Conservation (phyloP, 2,329 filamentous ascomycete species). For the Colletotrichum plurivorum region DNA sequence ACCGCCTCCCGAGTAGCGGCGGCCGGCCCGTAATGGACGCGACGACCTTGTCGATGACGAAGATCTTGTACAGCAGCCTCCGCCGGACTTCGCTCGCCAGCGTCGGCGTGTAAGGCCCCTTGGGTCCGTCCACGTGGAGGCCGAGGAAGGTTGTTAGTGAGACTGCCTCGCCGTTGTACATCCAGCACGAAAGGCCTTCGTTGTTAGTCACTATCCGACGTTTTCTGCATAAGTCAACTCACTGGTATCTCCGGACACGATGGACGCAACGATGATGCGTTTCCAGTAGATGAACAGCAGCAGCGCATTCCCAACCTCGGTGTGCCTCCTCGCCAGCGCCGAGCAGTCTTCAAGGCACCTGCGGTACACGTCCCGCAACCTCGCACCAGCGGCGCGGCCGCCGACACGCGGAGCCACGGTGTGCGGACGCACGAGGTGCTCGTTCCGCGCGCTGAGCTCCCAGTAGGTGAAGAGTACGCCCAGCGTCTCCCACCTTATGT, state of each 20-base stretch:
- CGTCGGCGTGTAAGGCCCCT: slow-evolving; percentile 48
- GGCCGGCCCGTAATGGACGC: slow-evolving; percentile 69
- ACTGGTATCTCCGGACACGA: slow-evolving; percentile 58
- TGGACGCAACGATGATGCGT: slow-evolving; percentile 52
- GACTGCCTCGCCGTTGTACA: slow-evolving; percentile 53
- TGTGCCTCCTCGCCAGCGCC: slow-evolving; percentile 46
- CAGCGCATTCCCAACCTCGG: slow-evolving; percentile 51
- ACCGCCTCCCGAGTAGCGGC: slow-evolving; percentile 65
- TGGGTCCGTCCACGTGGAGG: slow-evolving; percentile 47
- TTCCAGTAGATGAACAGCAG: slow-evolving; percentile 55
- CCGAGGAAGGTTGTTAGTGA: slow-evolving; percentile 54
- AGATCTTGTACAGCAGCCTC: slow-evolving; percentile 53
- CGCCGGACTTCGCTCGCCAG: slow-evolving; percentile 53
- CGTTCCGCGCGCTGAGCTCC: slow-evolving; percentile 30
- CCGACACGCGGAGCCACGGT: slow-evolving; percentile 40
- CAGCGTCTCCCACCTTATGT: slow-evolving; percentile 37
- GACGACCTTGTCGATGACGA: slow-evolving; percentile 63
- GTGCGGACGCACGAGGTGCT: slow-evolving; percentile 10
- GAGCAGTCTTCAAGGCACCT: slow-evolving; percentile 52
- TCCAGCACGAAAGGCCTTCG: slow-evolving; percentile 54
- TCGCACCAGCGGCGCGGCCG: slow-evolving; percentile 1
- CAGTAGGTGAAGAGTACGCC: slow-evolving; percentile 40
- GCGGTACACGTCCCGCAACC: slow-evolving; percentile 45
- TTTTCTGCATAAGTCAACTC: slow-evolving; percentile 35
- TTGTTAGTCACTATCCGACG: background rate